Conservation (phyloP, 1,284 basidiomycete genomes). For the Sphagnurus paluster region DNA sequence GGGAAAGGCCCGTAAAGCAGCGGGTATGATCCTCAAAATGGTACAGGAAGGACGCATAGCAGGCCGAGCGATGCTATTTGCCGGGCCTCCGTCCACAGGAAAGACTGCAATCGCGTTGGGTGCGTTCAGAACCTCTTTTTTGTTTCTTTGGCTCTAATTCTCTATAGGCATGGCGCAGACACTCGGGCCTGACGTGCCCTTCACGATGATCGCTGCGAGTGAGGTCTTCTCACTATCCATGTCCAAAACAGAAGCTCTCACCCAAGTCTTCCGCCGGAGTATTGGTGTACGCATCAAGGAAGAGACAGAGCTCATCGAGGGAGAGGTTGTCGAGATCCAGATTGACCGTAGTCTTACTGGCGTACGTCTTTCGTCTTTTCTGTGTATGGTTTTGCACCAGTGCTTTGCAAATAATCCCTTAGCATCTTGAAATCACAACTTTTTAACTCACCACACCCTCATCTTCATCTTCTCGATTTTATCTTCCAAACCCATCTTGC, state of each 20-base stretch:
- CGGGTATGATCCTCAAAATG: conserved; percentile 97
- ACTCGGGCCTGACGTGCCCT: conserved; percentile 91
- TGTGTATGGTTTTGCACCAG: too few relatives aligned
- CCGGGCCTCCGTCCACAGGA: conserved; percentile 94
- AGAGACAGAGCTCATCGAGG: conserved; percentile 96
- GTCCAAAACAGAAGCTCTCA: conserved; percentile 98
- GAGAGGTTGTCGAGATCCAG: conserved; percentile 98
- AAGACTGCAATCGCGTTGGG: conserved; percentile 98
- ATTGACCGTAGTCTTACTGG: conserved; percentile 97
- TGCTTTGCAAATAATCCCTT: too few relatives aligned
- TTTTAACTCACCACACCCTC: too few relatives aligned
- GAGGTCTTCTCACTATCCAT: conserved; percentile 98
- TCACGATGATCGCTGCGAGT: conserved; percentile 95
- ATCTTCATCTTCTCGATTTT: too few relatives aligned
- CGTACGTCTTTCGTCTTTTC: conserved; percentile 57
- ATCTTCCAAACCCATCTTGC: too few relatives aligned
- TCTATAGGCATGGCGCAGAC: conserved; percentile 93
- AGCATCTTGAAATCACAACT: too few relatives aligned
- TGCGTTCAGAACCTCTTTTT: too few relatives aligned
- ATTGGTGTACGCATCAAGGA: conserved; percentile 98
- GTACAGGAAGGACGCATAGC: conserved; percentile 95
- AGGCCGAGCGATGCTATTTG: conserved; percentile 93
- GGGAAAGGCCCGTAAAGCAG: conserved; percentile 92
- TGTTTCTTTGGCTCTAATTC: conserved; percentile 6
- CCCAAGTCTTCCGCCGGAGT: conserved; percentile 92